Conservation (phyloP, 148 eudicot genomes). For the Nepenthes gracilis region DNA sequence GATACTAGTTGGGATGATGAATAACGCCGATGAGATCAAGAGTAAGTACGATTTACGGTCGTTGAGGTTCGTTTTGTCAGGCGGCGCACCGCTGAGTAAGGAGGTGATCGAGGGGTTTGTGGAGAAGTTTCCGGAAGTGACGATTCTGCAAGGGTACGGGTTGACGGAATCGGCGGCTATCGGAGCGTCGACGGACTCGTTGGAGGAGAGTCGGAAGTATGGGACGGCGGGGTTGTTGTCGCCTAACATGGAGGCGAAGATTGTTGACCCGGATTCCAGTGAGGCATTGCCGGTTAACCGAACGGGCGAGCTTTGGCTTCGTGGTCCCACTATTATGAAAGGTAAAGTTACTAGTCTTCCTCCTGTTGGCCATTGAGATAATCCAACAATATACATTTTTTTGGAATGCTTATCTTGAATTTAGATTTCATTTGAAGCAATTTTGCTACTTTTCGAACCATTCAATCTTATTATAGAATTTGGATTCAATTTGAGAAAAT, state of each 20-base stretch:
- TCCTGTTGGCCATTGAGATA: too few species aligned
- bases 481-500: too few species aligned
- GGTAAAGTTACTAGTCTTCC: slow-evolving; percentile 19
- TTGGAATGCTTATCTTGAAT: too few species aligned
- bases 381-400: too few species aligned
- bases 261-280: slow-evolving; percentile 76
- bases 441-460: too few species aligned
- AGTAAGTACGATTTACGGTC: slow-evolving; percentile 34
- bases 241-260: slow-evolving; percentile 73
- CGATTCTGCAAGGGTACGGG: slow-evolving; percentile 77
- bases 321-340: slow-evolving; percentile 85
- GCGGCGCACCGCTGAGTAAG: slow-evolving; percentile 85
- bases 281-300: slow-evolving; percentile 36
- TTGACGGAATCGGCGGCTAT: slow-evolving; percentile 76
- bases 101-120: slow-evolving; percentile 75
- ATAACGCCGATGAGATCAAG: slow-evolving; percentile 43
- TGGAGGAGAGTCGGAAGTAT: slow-evolving; percentile 77
- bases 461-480: too few species aligned
- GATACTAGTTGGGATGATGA: slow-evolving; percentile 61
- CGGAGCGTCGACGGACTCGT: slow-evolving; percentile 69
- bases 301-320: slow-evolving; percentile 96
- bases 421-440: too few species aligned
- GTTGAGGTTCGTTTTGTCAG: slow-evolving; percentile 39
- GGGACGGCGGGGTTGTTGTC: slow-evolving; percentile 86
- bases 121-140: slow-evolving; percentile 54